Base-by-base conservation (phyloP, 2,329 filamentous ascomycete genomes). In the Diaporthe vexans region DNA sequence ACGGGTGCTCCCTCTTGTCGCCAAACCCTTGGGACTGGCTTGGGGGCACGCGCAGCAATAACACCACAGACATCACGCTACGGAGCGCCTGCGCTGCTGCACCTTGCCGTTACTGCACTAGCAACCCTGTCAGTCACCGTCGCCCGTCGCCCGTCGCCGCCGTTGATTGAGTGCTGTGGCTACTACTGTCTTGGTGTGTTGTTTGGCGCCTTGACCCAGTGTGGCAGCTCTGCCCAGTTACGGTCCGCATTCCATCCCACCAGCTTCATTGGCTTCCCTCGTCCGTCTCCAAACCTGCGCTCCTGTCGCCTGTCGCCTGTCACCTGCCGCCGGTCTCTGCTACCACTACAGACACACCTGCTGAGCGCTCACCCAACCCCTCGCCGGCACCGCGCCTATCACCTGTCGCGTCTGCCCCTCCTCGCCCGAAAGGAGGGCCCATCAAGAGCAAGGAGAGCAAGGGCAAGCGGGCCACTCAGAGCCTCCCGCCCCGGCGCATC, bases 181-280 rank as follows among this genome's bases (percentile, higher is more conserved):
- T 24, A 59, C 35, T 61, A 29, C 29, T 29, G 58, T 26, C n/a
- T 21, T 33, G n/a, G 11, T 8, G 11, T 40, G 35, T 37, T 61
- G 15, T 24, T 15, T 46, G 24, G 40, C 58, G 58, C 58, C 58
- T 46, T 26, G 33, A 58, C 56, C 56, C 56, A 37, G 56, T 35
- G 58, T 61, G 35, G 35, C 58, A 40, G n/a, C 58, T 26, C 37
- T 40, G 40, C 24, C 58, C 58, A 63, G 58, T 37, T 33, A 48
- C 59, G 59, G 59, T 48, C 59, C 59, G 59, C 59, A 63, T 63
- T 63, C 59, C 59, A 63, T 63, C 40, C 59, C 59, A 63, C 59
- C 59, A 48, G 59, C 59, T 29, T 48, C 59, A 48, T 63, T 63
- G 59, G 59, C 59, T 48, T 63, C 59, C 40, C 59, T 48, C 59